phyloP scores from a whole-genome alignment of 2,329 filamentous ascomycete genomes.

The Hymenoscyphus fructigenus region DNA sequence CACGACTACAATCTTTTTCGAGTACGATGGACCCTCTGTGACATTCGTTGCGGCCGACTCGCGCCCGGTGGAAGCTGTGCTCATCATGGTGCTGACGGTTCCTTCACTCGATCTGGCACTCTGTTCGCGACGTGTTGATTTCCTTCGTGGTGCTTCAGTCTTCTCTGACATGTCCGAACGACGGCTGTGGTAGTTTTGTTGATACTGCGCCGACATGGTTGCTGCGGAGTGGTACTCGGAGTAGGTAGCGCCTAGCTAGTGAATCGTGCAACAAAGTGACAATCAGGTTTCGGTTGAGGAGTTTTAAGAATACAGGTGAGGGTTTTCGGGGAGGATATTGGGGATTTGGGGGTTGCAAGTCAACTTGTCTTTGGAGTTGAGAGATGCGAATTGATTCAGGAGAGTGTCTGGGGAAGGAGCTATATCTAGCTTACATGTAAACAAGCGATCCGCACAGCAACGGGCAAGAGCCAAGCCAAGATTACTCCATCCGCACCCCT shows the following conservation, averaged over 20 bases:
- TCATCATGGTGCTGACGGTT: conserved; percentile 83
- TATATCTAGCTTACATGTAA: background rate
- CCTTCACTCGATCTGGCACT: conserved; percentile 72
- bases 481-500: background rate
- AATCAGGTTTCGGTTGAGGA: background rate
- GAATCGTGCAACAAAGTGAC: conserved; percentile 2
- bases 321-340: background rate
- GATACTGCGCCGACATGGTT: conserved; percentile 34
- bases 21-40: conserved; percentile 89
- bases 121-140: conserved; percentile 35
- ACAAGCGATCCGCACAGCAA: background rate
- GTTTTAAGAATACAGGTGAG: background rate
- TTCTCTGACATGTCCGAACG: conserved; percentile 35
- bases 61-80: conserved; percentile 67
- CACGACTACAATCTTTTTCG: conserved; percentile 99
- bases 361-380: conserved; percentile 1
- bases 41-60: conserved; percentile 80
- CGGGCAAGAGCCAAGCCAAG: background rate
- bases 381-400: background rate
- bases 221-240: background rate
- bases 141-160: conserved; percentile 33
- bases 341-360: background rate
- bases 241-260: background rate
- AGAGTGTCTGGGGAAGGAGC: background rate
- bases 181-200: conserved; percentile 31